Conservation (phyloP, 75 land plant species). For the Sequoiadendron giganteum region DNA sequence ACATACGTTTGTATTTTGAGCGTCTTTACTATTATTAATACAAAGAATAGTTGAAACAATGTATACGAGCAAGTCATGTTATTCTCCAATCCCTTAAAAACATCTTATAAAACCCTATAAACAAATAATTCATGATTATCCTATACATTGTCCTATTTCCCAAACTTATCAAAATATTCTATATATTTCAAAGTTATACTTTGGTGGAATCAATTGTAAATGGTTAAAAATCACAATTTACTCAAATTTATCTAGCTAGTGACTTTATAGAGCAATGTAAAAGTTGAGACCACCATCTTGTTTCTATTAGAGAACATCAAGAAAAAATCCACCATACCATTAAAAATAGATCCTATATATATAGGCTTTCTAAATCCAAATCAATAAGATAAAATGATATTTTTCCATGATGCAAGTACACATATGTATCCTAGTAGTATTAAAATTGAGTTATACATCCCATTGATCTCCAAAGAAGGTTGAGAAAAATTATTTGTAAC, state of each 20-base stretch:
- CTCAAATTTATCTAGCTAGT: slow-evolving; percentile 29
- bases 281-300: slow-evolving; percentile 29
- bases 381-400: slow-evolving; percentile 35
- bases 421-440: slow-evolving; percentile 25
- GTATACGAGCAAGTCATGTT: no score
- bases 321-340: slow-evolving; percentile 24
- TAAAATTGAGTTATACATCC: slow-evolving; percentile 28
- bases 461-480: slow-evolving; percentile 26
- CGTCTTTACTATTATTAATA: no score
- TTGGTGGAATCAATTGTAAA: neutral
- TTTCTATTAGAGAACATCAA: slow-evolving; percentile 33
- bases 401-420: slow-evolving; percentile 41
- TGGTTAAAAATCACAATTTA: slow-evolving; percentile 7
- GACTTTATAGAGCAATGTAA: slow-evolving; percentile 20
- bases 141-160: no score
- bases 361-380: slow-evolving; percentile 40
- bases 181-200: no score
- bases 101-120: no score
- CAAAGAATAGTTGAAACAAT: no score
- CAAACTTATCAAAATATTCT: no score
- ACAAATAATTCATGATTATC: no score
- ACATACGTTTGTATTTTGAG: no score
- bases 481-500: slow-evolving; percentile 3
- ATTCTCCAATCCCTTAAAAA: no score
- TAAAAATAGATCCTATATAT: slow-evolving; percentile 32